Evolutionary conservation across 2,329 filamentous ascomycete species (phyloP).

Genomic region (Aspergillus sergii): DNA sequence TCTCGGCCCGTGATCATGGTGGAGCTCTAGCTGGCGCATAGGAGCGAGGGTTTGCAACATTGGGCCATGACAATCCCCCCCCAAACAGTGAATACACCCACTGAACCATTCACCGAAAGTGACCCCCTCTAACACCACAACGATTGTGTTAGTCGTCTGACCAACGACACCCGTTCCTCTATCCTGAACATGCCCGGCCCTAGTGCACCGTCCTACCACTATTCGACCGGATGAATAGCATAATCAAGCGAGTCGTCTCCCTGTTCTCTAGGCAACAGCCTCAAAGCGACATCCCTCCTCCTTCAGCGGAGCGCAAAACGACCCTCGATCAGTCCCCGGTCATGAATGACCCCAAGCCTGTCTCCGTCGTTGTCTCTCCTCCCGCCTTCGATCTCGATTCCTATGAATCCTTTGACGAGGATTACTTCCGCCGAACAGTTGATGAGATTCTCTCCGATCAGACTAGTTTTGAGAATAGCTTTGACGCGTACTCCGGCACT

Average conservation of each 20-base stretch:
- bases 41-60: background rate
- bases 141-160: background rate
- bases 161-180: background rate
- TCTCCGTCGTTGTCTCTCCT: constrained; percentile 24
- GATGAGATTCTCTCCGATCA: constrained; percentile 31
- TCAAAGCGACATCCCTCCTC: background rate
- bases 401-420: constrained; percentile 27
- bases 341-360: background rate
- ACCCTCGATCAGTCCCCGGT: background rate
- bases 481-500: constrained; percentile 14
- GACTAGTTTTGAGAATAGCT: constrained; percentile 21
- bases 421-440: constrained; percentile 17
- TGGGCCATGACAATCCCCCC: background rate
- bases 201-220: background rate
- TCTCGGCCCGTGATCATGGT: background rate
- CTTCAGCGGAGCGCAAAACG: background rate
- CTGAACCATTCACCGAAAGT: background rate
- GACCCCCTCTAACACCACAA: background rate
- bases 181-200: background rate
- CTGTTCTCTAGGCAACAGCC: background rate
- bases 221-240: background rate
- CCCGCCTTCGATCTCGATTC: constrained; percentile 21
- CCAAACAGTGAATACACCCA: background rate
- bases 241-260: background rate
- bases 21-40: background rate